Base-by-base conservation (phyloP, 768 basidiomycete species). In the Aureoboletus auriporus region DNA sequence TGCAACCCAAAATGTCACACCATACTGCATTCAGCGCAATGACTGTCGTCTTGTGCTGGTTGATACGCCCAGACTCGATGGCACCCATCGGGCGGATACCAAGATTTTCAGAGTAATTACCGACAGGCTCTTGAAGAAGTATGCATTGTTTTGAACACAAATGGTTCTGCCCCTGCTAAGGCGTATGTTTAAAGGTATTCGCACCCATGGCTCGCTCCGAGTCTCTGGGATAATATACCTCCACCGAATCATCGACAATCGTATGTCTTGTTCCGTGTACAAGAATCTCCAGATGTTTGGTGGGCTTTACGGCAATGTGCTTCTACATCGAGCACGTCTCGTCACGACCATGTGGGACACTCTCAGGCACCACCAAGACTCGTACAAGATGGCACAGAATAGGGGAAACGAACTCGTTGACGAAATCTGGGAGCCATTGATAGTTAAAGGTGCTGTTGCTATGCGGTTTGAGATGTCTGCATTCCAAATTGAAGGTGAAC, bases 271-370 rank as follows among this genome's bases (percentile, higher is more conserved):
- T 10, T 61, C 66, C 14, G 46, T 51, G 10, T 39, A 42, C 16
- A 61, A 56, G 39, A 70, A 69, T 46, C 63, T 72, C 42, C 49
- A 55, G 13, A 49, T 71, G 51, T 70, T 74, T 46, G 51, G 56
- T 17, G 53, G 59, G 26, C 49, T 74, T 11, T 74, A 72, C 34
- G 73, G 72, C 4, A 29, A 57, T 7, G 26, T 50, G 4, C 55
- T 62, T 6, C 46, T 67, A 17, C 53, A 14, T 30, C 68, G 67
- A 17, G 57, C 69, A 5, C 54, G 63, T 16, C 50, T 74, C 12
- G 56, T 65, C 12, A 73, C 71, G 1, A 72, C 67, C 1, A 71
- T 69, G 66, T 73, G 72, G 73, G 60, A 61, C n/a, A n/a, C n/a
- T n/a, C n/a, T n/a, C n/a, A n/a, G n/a, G n/a, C n/a, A n/a, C n/a